These are phyloP conservation scores for Podaxis rugospora DNA, from an alignment of 768 basidiomycete species.

Conservation along the genomic window DNA sequence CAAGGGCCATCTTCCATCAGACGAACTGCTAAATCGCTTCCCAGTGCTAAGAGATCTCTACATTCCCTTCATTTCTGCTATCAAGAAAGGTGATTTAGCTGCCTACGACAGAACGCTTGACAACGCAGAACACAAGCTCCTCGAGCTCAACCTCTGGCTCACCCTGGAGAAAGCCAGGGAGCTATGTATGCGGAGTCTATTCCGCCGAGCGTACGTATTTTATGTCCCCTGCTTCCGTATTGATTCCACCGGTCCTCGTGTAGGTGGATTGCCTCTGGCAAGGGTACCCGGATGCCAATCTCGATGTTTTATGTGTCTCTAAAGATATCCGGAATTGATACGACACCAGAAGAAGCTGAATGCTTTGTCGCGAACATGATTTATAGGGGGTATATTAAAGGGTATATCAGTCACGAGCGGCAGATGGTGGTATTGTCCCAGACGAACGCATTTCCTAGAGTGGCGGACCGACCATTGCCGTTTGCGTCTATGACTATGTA, in stretches of 20 bases:
- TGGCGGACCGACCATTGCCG: slow-evolving; percentile 59
- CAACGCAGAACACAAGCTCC: slow-evolving; percentile 62
- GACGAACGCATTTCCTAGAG: slow-evolving; percentile 74
- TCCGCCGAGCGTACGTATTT: slow-evolving; percentile 64
- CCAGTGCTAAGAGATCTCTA: slow-evolving; percentile 72
- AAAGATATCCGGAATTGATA: slow-evolving; percentile 62
- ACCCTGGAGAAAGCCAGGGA: slow-evolving; percentile 87
- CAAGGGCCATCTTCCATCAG: slow-evolving; percentile 80
- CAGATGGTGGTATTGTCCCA: slow-evolving; percentile 89
- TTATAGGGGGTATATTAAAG: slow-evolving; percentile 86
- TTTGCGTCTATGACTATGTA: slow-evolving; percentile 35
- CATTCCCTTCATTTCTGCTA: slow-evolving; percentile 75
- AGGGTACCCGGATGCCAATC: slow-evolving; percentile 75
- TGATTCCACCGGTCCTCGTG: neutral
- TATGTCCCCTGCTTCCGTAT: neutral
- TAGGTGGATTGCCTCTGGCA: slow-evolving; percentile 79
- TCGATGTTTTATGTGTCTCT: slow-evolving; percentile 78
- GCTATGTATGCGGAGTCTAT: slow-evolving; percentile 77
- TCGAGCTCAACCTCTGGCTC: slow-evolving; percentile 85
- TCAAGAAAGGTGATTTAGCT: slow-evolving; percentile 70
- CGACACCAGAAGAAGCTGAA: slow-evolving; percentile 80
- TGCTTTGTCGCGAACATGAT: slow-evolving; percentile 96
- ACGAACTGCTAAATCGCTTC: slow-evolving; percentile 64
- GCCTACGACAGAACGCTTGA: slow-evolving; percentile 81
- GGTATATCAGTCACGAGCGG: slow-evolving; percentile 95